Evolutionary conservation across 2,329 filamentous ascomycete genomes (phyloP), one percentile per base, ranked within the genome.

Genomic region (Calonectria multiphialidica): DNA sequence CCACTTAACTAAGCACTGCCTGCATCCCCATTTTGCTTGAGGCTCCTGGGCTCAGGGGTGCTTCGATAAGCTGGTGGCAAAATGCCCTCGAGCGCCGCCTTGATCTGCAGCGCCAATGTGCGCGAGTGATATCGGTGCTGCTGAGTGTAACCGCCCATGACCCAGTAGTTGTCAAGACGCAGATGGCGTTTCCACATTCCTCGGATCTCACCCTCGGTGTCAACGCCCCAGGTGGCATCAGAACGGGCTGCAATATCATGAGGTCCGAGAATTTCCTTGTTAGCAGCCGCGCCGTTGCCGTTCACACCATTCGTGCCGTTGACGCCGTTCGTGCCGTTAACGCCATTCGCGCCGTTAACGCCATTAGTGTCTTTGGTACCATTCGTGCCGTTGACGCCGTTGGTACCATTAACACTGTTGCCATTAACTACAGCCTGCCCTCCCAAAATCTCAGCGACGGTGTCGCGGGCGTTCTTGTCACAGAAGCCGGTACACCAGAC

Each of bases 121-220:
- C 53, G 45, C 0, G 76, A 77, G 10, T 74, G 63, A 68, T 72
- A 77, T 8, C 67, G 61, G 23, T 75, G 74, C 15, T 76, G 76
- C 55, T 76, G 73, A 1, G 61, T 72, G 16, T 70, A 74, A 9
- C 69, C 74, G 1, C 72, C 67, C 66, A 73, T 78, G 5, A 78
- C n/a, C 71, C 74, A 74, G 33, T 70, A 76, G 16, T 75, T 76
- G 0, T 74, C 66, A 12, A 76, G 23, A 5, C 30, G 66, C 9
- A 42, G 35, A 23, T 77, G 76, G 0, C 73, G 66, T 4, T 76
- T 77, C 76, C 69, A 78, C 71, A 77, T 78, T 0, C 76, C 76
- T 3, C 72, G 63, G 13, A 76, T 72, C 16, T 76, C 74, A 0
- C 76, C 74, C 3, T 75, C 72, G 0, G 65, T 4, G 6, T 77